Conservation (phyloP, 176 grass and related monocot species). For the Lolium rigidum region DNA sequence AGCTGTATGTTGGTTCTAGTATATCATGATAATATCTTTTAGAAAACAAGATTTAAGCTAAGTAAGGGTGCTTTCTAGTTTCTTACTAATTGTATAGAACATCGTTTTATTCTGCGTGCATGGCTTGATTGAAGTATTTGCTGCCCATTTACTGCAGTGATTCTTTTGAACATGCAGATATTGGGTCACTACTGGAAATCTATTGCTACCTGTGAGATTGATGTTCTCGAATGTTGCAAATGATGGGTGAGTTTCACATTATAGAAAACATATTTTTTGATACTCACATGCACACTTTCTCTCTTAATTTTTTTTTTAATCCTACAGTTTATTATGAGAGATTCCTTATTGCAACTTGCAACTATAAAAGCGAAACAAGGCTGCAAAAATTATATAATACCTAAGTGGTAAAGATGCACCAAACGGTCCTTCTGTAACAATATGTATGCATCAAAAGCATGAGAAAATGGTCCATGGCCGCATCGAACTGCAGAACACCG, state of each 20-base stretch:
- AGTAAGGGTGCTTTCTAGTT: neutral
- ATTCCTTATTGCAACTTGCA: neutral
- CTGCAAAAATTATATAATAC: neutral
- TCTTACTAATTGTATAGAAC: neutral
- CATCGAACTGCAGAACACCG: too few relatives aligned
- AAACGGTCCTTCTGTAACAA: too few relatives aligned
- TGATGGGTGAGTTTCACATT: constrained; percentile 42
- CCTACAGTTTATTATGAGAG: neutral
- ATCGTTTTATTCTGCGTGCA: neutral
- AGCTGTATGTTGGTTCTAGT: neutral
- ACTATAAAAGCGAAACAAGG: neutral
- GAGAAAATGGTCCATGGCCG: too few relatives aligned
- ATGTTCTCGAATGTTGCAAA: constrained; percentile 15
- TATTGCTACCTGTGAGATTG: constrained; percentile 46
- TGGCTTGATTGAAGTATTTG: constrained; percentile 14
- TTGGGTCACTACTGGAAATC: constrained; percentile 40
- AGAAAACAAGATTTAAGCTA: constrained; percentile 2
- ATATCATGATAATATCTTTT: neutral
- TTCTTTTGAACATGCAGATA: constrained; percentile 46
- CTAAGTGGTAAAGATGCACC: too few relatives aligned
- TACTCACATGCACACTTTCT: too few relatives aligned
- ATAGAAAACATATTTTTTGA: neutral
- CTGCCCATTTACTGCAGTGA: neutral
- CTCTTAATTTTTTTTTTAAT: too few relatives aligned
- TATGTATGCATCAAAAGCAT: too few relatives aligned